Percentiles rank a stretch among this genome's conserved stretches.
Evolutionary conservation across 129 eudicot genomes (phyloP).

Genomic region (Centrapalus pauciflorus): DNA sequence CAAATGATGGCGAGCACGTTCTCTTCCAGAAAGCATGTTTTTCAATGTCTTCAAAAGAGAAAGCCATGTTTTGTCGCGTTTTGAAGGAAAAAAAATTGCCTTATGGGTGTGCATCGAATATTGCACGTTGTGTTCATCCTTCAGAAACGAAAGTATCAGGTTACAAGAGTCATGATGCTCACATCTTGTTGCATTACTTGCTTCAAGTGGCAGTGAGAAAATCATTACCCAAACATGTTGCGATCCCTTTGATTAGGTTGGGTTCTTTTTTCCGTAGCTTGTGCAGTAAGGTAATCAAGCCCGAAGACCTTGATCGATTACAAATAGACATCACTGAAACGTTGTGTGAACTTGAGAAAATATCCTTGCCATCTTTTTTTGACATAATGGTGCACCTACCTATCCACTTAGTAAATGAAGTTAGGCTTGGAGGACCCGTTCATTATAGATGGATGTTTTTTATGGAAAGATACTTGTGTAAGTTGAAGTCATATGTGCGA

Average conservation of each 20-base stretch:
- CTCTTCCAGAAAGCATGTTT: background rate
- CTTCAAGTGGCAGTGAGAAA: conserved; percentile 1
- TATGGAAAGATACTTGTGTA: background rate
- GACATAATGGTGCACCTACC: conserved; percentile 4
- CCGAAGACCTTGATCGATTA: background rate
- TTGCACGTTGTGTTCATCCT: conserved; percentile 19
- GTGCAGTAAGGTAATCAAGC: conserved; percentile 16
- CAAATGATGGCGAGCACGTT: conserved; percentile 3
- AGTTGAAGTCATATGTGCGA: conserved; percentile 4
- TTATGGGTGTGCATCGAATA: conserved; percentile 15
- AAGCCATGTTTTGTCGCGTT: conserved; percentile 4
- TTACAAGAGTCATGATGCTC: conserved; percentile 22
- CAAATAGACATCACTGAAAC: conserved; percentile 1
- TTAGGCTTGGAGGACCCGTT: conserved; percentile 4
- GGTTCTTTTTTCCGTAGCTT: background rate
- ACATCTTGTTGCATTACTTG: conserved; percentile 17
- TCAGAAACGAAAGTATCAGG: background rate
- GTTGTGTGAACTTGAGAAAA: background rate
- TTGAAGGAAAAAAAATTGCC: conserved; percentile 15
- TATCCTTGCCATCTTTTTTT: conserved; percentile 1
- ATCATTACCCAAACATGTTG: conserved; percentile 5
- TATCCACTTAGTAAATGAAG: conserved; percentile 4
- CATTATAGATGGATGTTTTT: conserved; percentile 9
- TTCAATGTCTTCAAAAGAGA: conserved; percentile 1
- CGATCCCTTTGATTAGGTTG: conserved; percentile 7